phyloP scores from a whole-genome alignment of 78 protist species.

The Ministeria vibrans region DNA sequence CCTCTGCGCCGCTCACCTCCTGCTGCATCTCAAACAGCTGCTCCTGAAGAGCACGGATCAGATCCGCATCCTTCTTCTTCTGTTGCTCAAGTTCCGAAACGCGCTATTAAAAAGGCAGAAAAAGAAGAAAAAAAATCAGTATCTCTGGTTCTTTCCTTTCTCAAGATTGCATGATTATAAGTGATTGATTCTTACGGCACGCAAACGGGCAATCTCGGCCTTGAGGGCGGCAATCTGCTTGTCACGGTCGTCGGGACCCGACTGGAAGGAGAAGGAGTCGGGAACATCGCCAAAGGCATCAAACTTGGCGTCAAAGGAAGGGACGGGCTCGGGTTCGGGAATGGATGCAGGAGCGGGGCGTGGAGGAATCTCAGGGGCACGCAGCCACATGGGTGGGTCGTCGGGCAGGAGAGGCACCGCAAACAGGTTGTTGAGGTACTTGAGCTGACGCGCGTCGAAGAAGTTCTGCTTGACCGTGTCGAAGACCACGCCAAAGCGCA shows the following conservation, averaged over 20 bases:
- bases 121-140: no score
- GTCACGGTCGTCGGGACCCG: neutral
- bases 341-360: neutral
- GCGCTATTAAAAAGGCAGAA: no score
- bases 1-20: neutral
- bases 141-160: no score
- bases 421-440: neutral
- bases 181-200: no score
- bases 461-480: neutral
- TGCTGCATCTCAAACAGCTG: neutral
- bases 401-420: neutral
- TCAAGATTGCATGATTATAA: no score
- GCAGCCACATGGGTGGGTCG: neutral
- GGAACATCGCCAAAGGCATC: neutral
- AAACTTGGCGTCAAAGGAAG: neutral
- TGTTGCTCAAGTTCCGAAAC: neutral
- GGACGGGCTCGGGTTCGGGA: neutral
- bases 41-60: neutral
- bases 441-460: neutral
- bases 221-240: neutral
- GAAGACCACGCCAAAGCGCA: neutral
- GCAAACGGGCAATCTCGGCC: neutral
- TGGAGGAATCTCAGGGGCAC: neutral
- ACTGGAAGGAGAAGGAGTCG: neutral
- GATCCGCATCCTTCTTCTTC: neutral